phyloP scores from a whole-genome alignment of 371 early-diverging fungal species.

The Mortierella sp. region DNA sequence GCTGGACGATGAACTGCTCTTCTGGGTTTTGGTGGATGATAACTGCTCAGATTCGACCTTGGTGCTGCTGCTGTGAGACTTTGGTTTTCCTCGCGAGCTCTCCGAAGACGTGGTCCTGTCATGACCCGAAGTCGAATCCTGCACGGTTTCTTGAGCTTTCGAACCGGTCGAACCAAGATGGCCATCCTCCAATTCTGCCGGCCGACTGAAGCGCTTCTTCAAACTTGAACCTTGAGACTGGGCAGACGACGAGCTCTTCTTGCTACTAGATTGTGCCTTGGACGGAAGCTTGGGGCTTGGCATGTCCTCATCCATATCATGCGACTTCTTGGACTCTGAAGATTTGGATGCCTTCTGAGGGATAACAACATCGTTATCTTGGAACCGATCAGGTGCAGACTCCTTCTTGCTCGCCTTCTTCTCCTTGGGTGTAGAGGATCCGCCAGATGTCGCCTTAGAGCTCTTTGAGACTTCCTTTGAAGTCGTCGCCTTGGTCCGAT shows the following conservation, averaged over 20 bases:
- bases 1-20: not conserved
- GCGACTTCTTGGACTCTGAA: not conserved
- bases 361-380: not conserved
- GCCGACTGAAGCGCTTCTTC: conserved; percentile 42
- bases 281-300: not conserved
- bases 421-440: conserved; percentile 17
- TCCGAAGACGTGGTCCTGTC: not conserved
- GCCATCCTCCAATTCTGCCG: conserved; percentile 20
- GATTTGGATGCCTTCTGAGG: not conserved
- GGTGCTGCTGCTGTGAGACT: not conserved
- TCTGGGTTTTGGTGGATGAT: not conserved
- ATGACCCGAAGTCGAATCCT: not conserved
- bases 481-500: not conserved
- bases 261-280: conserved; percentile 3
- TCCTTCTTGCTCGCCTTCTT: conserved; percentile 38
- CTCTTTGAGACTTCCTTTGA: not conserved
- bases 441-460: not conserved
- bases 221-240: conserved; percentile 17
- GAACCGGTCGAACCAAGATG: not conserved
- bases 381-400: conserved; percentile 5
- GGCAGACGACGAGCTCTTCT: conserved; percentile 13
- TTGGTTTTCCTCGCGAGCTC: not conserved
- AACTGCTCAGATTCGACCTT: not conserved
- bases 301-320: conserved; percentile 21
- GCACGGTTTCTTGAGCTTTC: not conserved